phyloP scores from a whole-genome alignment of 441 rosid species.

The Rhodomyrtus psidioides region DNA sequence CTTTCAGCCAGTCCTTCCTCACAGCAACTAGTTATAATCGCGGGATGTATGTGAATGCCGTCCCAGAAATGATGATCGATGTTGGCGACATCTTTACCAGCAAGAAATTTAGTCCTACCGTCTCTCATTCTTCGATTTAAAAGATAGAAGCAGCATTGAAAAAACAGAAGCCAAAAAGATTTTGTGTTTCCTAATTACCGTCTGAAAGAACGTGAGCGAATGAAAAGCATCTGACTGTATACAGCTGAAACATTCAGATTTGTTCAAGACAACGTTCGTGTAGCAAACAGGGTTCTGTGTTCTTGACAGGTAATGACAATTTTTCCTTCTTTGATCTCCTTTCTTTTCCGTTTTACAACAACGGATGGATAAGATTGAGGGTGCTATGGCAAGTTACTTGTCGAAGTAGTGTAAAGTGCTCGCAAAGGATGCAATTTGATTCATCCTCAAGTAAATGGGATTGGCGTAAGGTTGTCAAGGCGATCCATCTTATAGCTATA shows the following conservation, averaged over 20 bases:
- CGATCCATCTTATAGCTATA: background rate
- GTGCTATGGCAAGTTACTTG: background rate
- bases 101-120: background rate
- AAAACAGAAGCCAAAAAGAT: background rate
- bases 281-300: no score
- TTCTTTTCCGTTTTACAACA: background rate
- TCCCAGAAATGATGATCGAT: background rate
- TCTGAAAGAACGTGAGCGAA: background rate
- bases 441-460: background rate
- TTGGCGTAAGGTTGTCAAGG: background rate
- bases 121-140: background rate
- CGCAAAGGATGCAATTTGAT: background rate
- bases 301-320: background rate
- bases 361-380: background rate
- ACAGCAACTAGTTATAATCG: background rate
- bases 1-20: background rate
- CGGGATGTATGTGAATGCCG: background rate
- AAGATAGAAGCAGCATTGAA: background rate
- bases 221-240: background rate
- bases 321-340: background rate
- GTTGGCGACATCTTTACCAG: background rate
- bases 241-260: no score
- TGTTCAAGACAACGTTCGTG: no score
- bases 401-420: background rate
- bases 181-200: background rate